phyloP scores from a whole-genome alignment of 2,329 filamentous ascomycete genomes.

The Aspergillus ustus region DNA sequence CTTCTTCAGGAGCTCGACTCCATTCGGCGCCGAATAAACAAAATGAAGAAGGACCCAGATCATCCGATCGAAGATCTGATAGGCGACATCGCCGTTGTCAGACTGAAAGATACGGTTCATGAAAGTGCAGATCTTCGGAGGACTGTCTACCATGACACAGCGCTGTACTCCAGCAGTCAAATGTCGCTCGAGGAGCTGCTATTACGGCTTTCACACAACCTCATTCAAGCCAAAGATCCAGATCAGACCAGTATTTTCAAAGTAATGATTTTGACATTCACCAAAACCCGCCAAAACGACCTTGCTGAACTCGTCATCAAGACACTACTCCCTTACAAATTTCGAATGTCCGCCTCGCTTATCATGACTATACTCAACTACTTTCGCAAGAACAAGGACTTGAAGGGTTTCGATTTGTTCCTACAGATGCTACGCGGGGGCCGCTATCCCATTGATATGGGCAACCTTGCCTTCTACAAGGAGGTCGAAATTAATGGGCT shows the following conservation, averaged over 20 bases:
- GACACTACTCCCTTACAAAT: slow-evolving; percentile 44
- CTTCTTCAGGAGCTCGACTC: slow-evolving; percentile 40
- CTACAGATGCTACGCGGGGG: slow-evolving; percentile 42
- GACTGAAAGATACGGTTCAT: slow-evolving; percentile 22
- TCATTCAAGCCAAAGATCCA: slow-evolving; percentile 41
- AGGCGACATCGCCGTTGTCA: slow-evolving; percentile 29
- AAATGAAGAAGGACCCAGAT: slow-evolving; percentile 32
- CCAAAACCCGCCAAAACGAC: slow-evolving; percentile 45
- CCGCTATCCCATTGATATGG: slow-evolving; percentile 41
- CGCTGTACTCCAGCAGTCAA: slow-evolving; percentile 32
- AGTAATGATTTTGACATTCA: slow-evolving; percentile 44
- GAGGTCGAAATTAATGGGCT: slow-evolving; percentile 40
- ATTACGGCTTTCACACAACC: slow-evolving; percentile 40
- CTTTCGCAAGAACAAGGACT: slow-evolving; percentile 46
- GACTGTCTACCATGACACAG: slow-evolving; percentile 35
- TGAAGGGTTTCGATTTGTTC: slow-evolving; percentile 47
- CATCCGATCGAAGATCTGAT: slow-evolving; percentile 39
- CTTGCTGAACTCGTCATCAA: slow-evolving; percentile 44
- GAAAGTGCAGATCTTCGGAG: slow-evolving; percentile 32
- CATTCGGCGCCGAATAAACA: slow-evolving; percentile 37
- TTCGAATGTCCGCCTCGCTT: slow-evolving; percentile 40
- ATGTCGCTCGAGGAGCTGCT: slow-evolving; percentile 43
- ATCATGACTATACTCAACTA: slow-evolving; percentile 44
- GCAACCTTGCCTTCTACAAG: slow-evolving; percentile 30
- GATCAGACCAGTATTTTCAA: slow-evolving; percentile 40